phyloP scores from a whole-genome alignment of 192 early-diverging fungal species.

The Blastocladiella britannica region DNA sequence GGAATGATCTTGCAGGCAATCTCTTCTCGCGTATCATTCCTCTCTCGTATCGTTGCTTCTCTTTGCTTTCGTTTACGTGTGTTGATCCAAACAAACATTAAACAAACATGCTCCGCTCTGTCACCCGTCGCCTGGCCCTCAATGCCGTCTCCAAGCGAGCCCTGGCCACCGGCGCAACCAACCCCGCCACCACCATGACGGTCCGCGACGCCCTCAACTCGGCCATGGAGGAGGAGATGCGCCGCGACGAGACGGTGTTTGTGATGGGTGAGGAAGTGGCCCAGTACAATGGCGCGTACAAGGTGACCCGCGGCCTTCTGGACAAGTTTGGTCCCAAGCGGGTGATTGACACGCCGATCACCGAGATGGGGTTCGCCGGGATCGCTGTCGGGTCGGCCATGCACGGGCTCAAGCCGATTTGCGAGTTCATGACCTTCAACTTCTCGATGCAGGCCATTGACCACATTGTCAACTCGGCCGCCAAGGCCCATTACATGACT shows the following conservation, averaged over 20 bases:
- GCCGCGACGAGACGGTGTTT: slow-evolving; percentile 69
- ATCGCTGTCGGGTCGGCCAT: slow-evolving; percentile 87
- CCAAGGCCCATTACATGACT: slow-evolving; percentile 96
- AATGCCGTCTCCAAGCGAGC: no score
- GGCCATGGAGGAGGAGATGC: slow-evolving; percentile 95
- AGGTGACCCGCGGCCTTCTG: slow-evolving; percentile 88
- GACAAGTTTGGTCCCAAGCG: slow-evolving; percentile 95
- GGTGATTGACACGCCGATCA: slow-evolving; percentile 96
- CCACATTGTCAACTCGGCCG: slow-evolving; percentile 97
- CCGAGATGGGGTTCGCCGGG: slow-evolving; percentile 94
- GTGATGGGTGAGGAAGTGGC: slow-evolving; percentile 94
- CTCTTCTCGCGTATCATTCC: no score
- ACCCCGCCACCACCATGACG: no score
- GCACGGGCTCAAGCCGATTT: slow-evolving; percentile 81
- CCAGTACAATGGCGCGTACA: slow-evolving; percentile 99
- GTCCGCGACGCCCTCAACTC: slow-evolving; percentile 94
- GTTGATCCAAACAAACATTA: no score
- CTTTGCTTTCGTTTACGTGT: no score
- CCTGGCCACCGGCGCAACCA: no score
- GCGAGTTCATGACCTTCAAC: slow-evolving; percentile 99
- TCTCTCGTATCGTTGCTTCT: no score
- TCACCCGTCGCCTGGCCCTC: no score
- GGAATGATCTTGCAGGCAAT: not conserved
- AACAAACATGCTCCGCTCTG: no score
- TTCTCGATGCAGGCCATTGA: slow-evolving; percentile 99